Evolutionary conservation across 148 eudicot species (phyloP), one percentile per base, ranked within the genome.

Genomic region (Camellia japonica): DNA sequence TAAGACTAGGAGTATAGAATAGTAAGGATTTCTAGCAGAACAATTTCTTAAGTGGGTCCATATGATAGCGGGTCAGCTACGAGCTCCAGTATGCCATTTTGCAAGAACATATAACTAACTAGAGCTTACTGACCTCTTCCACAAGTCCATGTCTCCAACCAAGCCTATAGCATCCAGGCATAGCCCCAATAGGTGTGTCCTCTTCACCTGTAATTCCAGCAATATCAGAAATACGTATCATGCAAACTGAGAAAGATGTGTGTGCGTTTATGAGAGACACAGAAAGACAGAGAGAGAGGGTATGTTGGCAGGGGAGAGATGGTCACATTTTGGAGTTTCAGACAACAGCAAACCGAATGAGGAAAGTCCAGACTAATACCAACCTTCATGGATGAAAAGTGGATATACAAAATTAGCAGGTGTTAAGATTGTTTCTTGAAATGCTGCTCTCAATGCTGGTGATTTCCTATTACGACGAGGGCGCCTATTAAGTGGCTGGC

Each of bases 91-190:
- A 15, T 76, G 23, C 23, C n/a, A 55, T 58, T 65, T 44, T 55
- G 23, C 67, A 73, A 9, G 4, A 76, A 16, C 55, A 55, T 14
- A 5, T 11, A 5, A 62, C 42, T 5, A n/a, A 9, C 6, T 41
- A 66, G 49, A 81, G 74, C 67, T 75, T 13, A 83, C 73, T 44
- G 76, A 95, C 99, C 97, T 95, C 91, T 85, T 95, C 97, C n/a
- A 96, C 64, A 82, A 96, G 98, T 74, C 99, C 98, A 85, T 96
- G 99, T 80, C 97, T 88, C 99, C 99, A 93, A 16, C 98, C 98
- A 68, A 96, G 95, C 84, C 99, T 91, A 80, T 90, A 96, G 67
- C 99, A 96, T 14, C 99, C 99, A 47, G 99, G 99, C 99, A 96
- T 96, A 59, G 99, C 98, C 58, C 95, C 98, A 78, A 96, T 96